phyloP scores from a whole-genome alignment of 2,329 filamentous ascomycete species.

The Neofusicoccum parvum region DNA sequence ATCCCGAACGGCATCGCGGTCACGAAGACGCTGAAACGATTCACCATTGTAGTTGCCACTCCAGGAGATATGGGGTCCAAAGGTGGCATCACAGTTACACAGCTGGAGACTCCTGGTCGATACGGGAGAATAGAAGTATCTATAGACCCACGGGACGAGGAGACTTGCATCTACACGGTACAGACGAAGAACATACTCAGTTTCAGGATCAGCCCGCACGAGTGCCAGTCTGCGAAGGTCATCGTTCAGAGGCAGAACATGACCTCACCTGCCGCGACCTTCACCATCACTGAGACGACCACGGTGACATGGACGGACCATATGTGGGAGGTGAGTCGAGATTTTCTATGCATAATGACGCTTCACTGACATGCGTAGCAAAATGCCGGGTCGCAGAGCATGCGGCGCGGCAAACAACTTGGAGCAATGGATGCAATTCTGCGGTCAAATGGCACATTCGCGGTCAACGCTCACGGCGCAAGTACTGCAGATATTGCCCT shows the following conservation, averaged over 20 bases:
- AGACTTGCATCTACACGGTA: constrained; percentile 27
- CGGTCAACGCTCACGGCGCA: constrained; percentile 41
- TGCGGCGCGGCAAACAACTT: constrained; percentile 51
- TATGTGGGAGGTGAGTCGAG: not conserved
- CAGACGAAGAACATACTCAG: constrained; percentile 37
- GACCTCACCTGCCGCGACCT: not conserved
- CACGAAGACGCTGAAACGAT: constrained; percentile 36
- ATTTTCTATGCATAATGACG: constrained; percentile 20
- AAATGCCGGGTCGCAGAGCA: not conserved
- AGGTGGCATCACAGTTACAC: constrained; percentile 53
- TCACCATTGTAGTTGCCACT: constrained; percentile 54
- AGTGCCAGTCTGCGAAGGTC: constrained; percentile 2
- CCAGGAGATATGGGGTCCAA: constrained; percentile 56
- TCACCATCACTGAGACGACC: not conserved
- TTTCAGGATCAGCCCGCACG: constrained; percentile 31
- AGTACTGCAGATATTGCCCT: constrained; percentile 45
- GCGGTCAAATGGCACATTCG: constrained; percentile 49
- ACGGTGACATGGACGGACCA: not conserved
- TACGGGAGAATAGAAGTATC: constrained; percentile 52
- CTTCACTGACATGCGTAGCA: not conserved
- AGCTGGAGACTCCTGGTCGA: constrained; percentile 53
- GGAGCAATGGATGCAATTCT: constrained; percentile 58
- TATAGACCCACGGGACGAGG: constrained; percentile 7
- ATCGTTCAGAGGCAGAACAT: not conserved
- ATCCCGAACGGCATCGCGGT: constrained; percentile 23